Conservation (phyloP, 2,329 filamentous ascomycete genomes). For the Aspergillus nomiae region DNA sequence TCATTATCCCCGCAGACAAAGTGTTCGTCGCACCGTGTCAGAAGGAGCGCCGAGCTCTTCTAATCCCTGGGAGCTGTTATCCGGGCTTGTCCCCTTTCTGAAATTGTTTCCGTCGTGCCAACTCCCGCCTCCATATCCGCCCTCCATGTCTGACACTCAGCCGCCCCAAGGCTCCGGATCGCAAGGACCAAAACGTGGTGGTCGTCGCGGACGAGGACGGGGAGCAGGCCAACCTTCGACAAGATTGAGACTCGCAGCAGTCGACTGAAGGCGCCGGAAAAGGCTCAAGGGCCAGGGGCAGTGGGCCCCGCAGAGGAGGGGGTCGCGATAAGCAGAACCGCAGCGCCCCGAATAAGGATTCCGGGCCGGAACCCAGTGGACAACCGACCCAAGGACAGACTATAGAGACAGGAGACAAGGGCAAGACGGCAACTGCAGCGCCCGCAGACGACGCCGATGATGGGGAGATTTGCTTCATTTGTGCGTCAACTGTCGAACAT, state of each 20-base stretch:
- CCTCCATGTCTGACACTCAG: constrained; percentile 35
- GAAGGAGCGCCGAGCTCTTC: constrained; percentile 14
- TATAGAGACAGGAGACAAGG: constrained; percentile 34
- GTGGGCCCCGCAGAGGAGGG: constrained; percentile 36
- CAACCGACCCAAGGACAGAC: constrained; percentile 49
- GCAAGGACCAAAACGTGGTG: constrained; percentile 46
- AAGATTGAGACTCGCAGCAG: constrained; percentile 31
- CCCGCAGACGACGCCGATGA: constrained; percentile 58
- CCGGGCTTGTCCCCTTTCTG: constrained; percentile 2
- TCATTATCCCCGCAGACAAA: constrained; percentile 7
- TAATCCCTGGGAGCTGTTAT: constrained; percentile 4
- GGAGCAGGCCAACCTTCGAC: constrained; percentile 36
- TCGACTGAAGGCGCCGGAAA: constrained; percentile 33
- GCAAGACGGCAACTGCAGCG: constrained; percentile 30
- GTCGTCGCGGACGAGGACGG: constrained; percentile 41
- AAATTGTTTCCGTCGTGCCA: constrained; percentile 8
- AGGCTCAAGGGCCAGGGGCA: constrained; percentile 37
- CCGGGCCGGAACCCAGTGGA: constrained; percentile 12
- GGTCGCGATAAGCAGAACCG: constrained; percentile 33
- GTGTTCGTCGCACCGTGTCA: constrained; percentile 10
- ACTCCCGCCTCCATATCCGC: constrained; percentile 10
- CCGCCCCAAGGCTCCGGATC: constrained; percentile 26
- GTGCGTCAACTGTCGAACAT: constrained; percentile 85
- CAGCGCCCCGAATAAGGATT: constrained; percentile 18
- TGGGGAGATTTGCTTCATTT: constrained; percentile 94